Evolutionary conservation across 495 filamentous ascomycete species (phyloP).

Genomic region (Hypomontagnella submonticulosa): DNA sequence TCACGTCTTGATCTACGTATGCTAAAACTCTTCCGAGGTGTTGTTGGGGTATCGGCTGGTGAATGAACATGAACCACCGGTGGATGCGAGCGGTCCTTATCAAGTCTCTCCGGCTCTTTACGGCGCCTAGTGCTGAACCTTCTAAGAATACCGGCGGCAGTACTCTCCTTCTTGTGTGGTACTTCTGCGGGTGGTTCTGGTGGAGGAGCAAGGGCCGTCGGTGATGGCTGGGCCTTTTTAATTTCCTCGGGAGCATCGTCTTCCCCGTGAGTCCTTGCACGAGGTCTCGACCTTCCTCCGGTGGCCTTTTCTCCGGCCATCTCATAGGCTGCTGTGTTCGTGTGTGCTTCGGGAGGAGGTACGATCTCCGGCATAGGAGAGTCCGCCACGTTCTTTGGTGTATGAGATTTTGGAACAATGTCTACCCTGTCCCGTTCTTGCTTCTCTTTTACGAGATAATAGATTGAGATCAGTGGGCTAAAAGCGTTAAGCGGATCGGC

Average conservation of each 20-base stretch:
- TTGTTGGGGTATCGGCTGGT: slow-evolving; percentile 70
- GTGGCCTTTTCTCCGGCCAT: slow-evolving; percentile 83
- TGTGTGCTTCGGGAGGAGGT: slow-evolving; percentile 89
- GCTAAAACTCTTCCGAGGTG: slow-evolving; percentile 82
- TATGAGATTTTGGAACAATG: slow-evolving; percentile 67
- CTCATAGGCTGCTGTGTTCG: slow-evolving; percentile 83
- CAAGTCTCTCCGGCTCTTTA: slow-evolving; percentile 68
- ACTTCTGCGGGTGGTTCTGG: slow-evolving; percentile 70
- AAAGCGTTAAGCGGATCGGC: slow-evolving; percentile 93
- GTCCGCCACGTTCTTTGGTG: slow-evolving; percentile 62
- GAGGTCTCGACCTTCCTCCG: slow-evolving; percentile 80
- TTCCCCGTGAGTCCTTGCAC: slow-evolving; percentile 94
- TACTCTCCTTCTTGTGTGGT: slow-evolving; percentile 82
- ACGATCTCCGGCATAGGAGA: slow-evolving; percentile 71
- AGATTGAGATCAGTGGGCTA: slow-evolving; percentile 91
- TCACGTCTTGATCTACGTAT: slow-evolving; percentile 75
- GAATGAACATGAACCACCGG: slow-evolving; percentile 78
- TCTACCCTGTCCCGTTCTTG: slow-evolving; percentile 80
- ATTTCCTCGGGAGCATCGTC: slow-evolving; percentile 84
- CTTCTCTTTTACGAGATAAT: slow-evolving; percentile 96
- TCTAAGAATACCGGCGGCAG: slow-evolving; percentile 85
- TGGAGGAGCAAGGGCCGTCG: slow-evolving; percentile 53
- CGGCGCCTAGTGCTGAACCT: slow-evolving; percentile 87
- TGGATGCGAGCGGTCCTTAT: slow-evolving; percentile 68
- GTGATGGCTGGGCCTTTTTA: slow-evolving; percentile 74